These are phyloP conservation scores for Arthroderma uncinatum DNA, from an alignment of 2,329 filamentous ascomycete species.

Conservation along the genomic window DNA sequence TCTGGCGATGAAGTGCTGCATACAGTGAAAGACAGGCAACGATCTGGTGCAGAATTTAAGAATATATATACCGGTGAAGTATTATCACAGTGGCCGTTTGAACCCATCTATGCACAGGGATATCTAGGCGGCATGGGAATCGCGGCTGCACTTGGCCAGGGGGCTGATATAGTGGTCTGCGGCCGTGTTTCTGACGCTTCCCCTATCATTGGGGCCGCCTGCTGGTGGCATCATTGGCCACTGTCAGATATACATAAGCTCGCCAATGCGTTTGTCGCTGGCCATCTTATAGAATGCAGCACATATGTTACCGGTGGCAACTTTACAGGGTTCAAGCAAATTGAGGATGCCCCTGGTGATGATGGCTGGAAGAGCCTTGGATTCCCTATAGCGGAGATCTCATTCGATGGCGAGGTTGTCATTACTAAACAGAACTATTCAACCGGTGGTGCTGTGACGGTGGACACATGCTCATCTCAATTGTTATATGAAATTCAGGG, in stretches of 20 bases:
- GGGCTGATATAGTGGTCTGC: constrained; percentile 37
- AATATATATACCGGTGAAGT: constrained; percentile 32
- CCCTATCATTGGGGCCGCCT: constrained; percentile 33
- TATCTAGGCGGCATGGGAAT: constrained; percentile 34
- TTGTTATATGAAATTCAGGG: constrained; percentile 47
- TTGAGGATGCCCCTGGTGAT: constrained; percentile 19
- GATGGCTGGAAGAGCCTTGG: constrained; percentile 37
- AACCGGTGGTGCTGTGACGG: constrained; percentile 33
- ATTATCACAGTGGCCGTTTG: constrained; percentile 29
- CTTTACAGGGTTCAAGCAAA: constrained; percentile 34
- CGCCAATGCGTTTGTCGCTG: constrained; percentile 32
- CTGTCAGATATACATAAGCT: constrained; percentile 28
- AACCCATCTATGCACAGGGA: constrained; percentile 25
- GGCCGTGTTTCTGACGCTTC: constrained; percentile 37
- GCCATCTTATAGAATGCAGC: constrained; percentile 32
- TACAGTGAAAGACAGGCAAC: constrained; percentile 23
- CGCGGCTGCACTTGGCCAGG: constrained; percentile 28
- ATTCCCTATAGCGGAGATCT: constrained; percentile 39
- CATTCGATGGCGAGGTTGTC: constrained; percentile 29
- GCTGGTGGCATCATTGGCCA: constrained; percentile 36
- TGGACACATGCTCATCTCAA: constrained; percentile 44
- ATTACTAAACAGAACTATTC: constrained; percentile 36
- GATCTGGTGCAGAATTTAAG: constrained; percentile 27
- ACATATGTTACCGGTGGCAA: constrained; percentile 37
- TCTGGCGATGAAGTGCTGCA: constrained; percentile 38